phyloP scores from a whole-genome alignment of 2,329 filamentous ascomycete species.

The Arthrobotrys megalospora region DNA sequence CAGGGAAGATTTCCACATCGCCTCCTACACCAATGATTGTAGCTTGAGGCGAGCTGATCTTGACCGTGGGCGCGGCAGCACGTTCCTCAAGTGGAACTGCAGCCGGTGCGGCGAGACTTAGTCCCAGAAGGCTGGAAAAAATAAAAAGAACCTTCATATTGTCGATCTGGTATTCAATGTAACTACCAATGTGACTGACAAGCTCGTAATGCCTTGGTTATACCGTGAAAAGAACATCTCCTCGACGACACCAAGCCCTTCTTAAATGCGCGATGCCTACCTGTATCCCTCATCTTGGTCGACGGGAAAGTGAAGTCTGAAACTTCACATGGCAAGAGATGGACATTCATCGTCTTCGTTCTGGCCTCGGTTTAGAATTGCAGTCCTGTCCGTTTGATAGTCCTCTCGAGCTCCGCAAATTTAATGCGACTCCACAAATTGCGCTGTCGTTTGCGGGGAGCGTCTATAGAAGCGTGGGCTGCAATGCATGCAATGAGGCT shows the following conservation, averaged over 20 bases:
- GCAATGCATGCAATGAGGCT: constrained; percentile 22
- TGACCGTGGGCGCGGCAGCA: constrained; percentile 71
- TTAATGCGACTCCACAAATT: constrained; percentile 23
- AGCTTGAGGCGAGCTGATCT: constrained; percentile 70
- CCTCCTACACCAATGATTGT: constrained; percentile 72
- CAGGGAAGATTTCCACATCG: constrained; percentile 75
- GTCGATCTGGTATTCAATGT: constrained; percentile 16
- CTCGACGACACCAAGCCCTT: constrained; percentile 35
- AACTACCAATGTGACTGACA: constrained; percentile 6
- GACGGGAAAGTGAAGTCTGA: not conserved
- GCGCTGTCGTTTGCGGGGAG: constrained; percentile 6
- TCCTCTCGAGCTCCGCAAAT: constrained; percentile 25
- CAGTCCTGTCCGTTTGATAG: constrained; percentile 18
- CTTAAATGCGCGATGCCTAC: constrained; percentile 42
- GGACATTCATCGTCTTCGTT: not conserved
- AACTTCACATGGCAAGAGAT: constrained; percentile 48
- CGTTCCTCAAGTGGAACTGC: constrained; percentile 68
- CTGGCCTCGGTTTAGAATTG: constrained; percentile 46
- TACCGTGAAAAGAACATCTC: constrained; percentile 6
- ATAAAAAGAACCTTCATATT: constrained; percentile 54
- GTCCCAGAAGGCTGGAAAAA: constrained; percentile 37
- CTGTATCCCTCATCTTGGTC: constrained; percentile 9
- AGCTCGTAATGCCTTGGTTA: constrained; percentile 11
- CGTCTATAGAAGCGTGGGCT: constrained; percentile 28
- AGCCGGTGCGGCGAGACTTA: constrained; percentile 63